phyloP scores from a whole-genome alignment of 805 yeast genomes.

The Candida sithepensis region DNA sequence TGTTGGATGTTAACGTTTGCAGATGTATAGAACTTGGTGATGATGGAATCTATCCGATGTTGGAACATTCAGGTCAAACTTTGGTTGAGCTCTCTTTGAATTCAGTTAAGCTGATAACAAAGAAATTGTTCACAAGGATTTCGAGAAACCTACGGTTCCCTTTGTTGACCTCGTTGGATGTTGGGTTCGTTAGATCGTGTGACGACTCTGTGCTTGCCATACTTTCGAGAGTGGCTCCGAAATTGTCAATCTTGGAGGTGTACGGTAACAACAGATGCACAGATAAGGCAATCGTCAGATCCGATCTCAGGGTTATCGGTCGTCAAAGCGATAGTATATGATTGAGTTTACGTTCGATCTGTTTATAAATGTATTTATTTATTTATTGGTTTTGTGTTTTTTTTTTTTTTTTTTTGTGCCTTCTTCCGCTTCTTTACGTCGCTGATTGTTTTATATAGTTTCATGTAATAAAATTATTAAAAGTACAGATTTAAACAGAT shows the following conservation, averaged over 20 bases:
- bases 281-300: constrained; percentile 45
- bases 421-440: background rate
- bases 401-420: background rate
- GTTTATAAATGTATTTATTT: background rate
- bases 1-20: constrained; percentile 56
- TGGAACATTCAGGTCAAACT: constrained; percentile 61
- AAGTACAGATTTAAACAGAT: constrained; percentile 6
- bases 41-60: constrained; percentile 52
- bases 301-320: constrained; percentile 64
- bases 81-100: constrained; percentile 70
- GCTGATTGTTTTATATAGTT: background rate
- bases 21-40: constrained; percentile 69
- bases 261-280: constrained; percentile 77
- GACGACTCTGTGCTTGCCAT: constrained; percentile 65
- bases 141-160: constrained; percentile 47
- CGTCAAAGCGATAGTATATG: constrained; percentile 63
- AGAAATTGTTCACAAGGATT: constrained; percentile 43
- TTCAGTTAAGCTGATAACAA: constrained; percentile 59
- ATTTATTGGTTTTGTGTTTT: background rate
- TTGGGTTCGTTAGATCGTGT: constrained; percentile 75
- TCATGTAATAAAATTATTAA: background rate
- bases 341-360: background rate
- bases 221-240: constrained; percentile 56
- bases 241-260: constrained; percentile 66
- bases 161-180: constrained; percentile 61